Evolutionary conservation across 805 yeast genomes (phyloP).

Genomic region (Starmerella vaccinii): DNA sequence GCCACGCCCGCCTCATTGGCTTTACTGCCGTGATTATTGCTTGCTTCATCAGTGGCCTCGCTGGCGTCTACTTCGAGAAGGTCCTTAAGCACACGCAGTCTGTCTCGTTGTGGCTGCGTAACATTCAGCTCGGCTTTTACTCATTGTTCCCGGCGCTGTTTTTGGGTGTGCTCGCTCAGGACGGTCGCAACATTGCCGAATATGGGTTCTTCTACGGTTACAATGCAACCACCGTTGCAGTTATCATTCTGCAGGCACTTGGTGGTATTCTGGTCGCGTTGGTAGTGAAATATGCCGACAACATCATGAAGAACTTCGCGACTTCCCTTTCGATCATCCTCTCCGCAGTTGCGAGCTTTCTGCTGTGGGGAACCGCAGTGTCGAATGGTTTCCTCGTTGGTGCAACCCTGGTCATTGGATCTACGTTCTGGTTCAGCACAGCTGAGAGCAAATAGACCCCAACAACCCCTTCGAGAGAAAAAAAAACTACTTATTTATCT

Average conservation of each 20-base stretch:
- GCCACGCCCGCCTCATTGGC: conserved; percentile 24
- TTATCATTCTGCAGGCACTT: conserved; percentile 34
- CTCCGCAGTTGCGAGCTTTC: conserved; percentile 33
- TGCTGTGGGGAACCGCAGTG: conserved; percentile 31
- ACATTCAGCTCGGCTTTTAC: conserved; percentile 34
- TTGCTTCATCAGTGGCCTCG: conserved; percentile 34
- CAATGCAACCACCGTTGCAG: conserved; percentile 33
- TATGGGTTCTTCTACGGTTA: conserved; percentile 36
- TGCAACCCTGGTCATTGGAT: conserved; percentile 30
- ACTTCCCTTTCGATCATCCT: conserved; percentile 34
- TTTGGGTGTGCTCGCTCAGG: conserved; percentile 32
- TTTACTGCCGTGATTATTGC: conserved; percentile 33
- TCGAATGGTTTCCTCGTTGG: conserved; percentile 32
- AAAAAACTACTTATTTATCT: no score
- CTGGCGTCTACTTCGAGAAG: conserved; percentile 38
- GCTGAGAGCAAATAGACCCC: conserved; percentile 13
- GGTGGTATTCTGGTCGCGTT: conserved; percentile 37
- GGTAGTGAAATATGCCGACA: conserved; percentile 37
- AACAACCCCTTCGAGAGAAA: no score
- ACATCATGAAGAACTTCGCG: conserved; percentile 37
- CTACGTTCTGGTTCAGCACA: conserved; percentile 33
- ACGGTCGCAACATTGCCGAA: conserved; percentile 30
- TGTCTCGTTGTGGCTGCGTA: conserved; percentile 35
- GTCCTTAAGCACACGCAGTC: conserved; percentile 33
- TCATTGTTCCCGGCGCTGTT: conserved; percentile 35